Evolutionary conservation across 2,329 filamentous ascomycete genomes (phyloP).

Genomic region (Pseudopyrenochaeta lycopersici): DNA sequence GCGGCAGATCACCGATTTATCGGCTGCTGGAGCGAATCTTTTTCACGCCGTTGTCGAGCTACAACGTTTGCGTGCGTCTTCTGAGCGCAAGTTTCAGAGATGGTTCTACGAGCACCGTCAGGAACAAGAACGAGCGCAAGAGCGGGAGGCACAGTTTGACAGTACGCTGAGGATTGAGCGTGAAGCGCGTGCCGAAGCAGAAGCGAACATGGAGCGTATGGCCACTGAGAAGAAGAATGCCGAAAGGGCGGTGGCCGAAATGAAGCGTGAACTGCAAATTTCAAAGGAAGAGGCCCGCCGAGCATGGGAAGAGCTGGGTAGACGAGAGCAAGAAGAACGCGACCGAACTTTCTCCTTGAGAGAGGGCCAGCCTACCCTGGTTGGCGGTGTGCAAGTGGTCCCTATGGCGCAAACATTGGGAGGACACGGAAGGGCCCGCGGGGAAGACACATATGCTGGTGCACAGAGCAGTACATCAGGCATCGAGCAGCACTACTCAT

Average conservation of each 20-base stretch:
- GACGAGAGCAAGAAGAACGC: conserved; percentile 90
- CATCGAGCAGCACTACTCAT: conserved; percentile 58
- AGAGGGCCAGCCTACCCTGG: conserved; percentile 84
- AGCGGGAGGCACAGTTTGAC: conserved; percentile 83
- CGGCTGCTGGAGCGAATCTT: conserved; percentile 92
- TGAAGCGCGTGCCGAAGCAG: conserved; percentile 71
- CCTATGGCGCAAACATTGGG: conserved; percentile 81
- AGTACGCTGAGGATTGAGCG: conserved; percentile 78
- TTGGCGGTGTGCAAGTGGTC: conserved; percentile 93
- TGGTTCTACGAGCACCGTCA: conserved; percentile 97
- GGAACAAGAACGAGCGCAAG: conserved; percentile 85
- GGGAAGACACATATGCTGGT: conserved; percentile 42
- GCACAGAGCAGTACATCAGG: conserved; percentile 43
- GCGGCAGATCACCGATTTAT: conserved; percentile 95
- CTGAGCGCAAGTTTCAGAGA: conserved; percentile 95
- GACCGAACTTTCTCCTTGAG: conserved; percentile 86
- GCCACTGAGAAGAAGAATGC: conserved; percentile 74
- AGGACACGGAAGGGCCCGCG: conserved; percentile 49
- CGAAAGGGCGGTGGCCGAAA: conserved; percentile 83
- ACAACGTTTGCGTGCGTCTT: conserved; percentile 90
- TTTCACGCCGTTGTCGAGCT: conserved; percentile 98
- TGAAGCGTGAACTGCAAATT: conserved; percentile 91
- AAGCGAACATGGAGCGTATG: conserved; percentile 71
- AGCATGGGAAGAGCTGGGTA: conserved; percentile 96
- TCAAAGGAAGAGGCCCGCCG: conserved; percentile 95